Base-by-base conservation (phyloP, 176 grass and related monocot species). In the Tillandsia fasciculata region DNA sequence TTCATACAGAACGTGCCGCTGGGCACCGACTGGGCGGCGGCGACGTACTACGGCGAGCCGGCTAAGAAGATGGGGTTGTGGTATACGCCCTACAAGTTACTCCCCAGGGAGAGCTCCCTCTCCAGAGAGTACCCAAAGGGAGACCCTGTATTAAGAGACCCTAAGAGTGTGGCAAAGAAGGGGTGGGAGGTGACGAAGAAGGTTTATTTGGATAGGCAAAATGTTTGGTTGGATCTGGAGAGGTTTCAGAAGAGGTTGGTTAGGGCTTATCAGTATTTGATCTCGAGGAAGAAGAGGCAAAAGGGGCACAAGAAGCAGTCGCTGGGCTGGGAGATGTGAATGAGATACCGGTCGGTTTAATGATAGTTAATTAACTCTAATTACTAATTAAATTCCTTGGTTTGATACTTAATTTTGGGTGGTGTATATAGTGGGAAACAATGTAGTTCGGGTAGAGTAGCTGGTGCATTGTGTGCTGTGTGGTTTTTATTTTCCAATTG, bases 181-280 rank as follows among this genome's bases (percentile, higher is more conserved):
- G 94, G 94, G 0, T 97, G 94, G 92, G 79, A 87, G 26, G 84
- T 89, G 3, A 97, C 89, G 24, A 97, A 92, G 85, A 87, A 85
- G 77, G 89, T 92, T 3, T 97, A 97, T 52, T 78, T 97, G 18
- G 89, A 85, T 27, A 64, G 89, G 48, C 94, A 97, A 80, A 92
- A 90, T 50, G 89, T 97, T 29, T 75, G 63, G 12, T 63, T 97
- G 48, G 84, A 97, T 75, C 65, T 97, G 42, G 24, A 15, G 0
- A 51, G 86, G 23, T 97, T 97, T 80, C 18, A 66, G 57, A 81
- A 84, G 78, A 70, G 79, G 63, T 69, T 96, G 14, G 77, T 80
- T 3, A 64, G 20, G 1, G 80, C 85, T 11, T 80, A 86, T 78
- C 77, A 10, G n/a, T 80, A 96, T 73, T 59, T 91, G 65, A 56